Percentiles rank a stretch among this genome's conserved stretches.
Evolutionary conservation across 2,329 filamentous ascomycete genomes (phyloP).

Genomic region (Neopestalotiopsis clavispora): DNA sequence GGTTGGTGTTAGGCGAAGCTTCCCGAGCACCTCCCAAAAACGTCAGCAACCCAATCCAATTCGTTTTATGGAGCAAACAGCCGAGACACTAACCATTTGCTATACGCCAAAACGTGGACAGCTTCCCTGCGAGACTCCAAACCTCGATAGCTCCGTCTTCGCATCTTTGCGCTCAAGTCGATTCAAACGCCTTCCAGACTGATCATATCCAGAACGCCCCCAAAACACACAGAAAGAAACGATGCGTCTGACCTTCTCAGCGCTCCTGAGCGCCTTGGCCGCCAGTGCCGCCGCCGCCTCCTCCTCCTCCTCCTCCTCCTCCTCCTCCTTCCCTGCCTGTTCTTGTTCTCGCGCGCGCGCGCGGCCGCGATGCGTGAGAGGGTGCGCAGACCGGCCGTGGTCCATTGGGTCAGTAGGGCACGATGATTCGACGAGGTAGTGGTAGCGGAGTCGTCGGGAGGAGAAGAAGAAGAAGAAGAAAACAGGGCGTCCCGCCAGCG

Average conservation of each 20-base stretch:
- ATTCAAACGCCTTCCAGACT: too few species aligned
- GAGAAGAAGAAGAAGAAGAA: neutral
- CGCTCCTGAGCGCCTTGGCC: slow-evolving; percentile 30
- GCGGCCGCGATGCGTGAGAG: slow-evolving; percentile 39
- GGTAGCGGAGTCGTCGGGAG: too few species aligned
- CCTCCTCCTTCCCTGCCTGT: too few species aligned
- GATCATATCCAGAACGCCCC: too few species aligned
- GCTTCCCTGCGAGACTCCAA: neutral
- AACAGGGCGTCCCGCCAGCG: slow-evolving; percentile 67
- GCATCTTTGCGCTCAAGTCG: neutral
- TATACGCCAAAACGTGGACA: neutral
- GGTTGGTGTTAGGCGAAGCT: slow-evolving; percentile 22
- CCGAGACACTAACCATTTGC: too few species aligned
- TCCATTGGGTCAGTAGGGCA: slow-evolving; percentile 50
- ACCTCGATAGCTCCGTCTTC: neutral
- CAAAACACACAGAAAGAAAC: neutral
- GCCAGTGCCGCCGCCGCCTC: slow-evolving; percentile 17
- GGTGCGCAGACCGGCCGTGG: slow-evolving; percentile 50
- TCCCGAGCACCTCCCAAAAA: slow-evolving; percentile 7
- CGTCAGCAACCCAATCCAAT: too few species aligned
- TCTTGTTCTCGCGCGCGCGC: too few species aligned
- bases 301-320: slow-evolving; percentile 14
- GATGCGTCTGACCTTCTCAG: slow-evolving; percentile 42
- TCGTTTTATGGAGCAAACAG: too few species aligned
- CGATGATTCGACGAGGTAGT: neutral